Base-by-base conservation (phyloP, 2,329 filamentous ascomycete genomes). In the Diaporthe longicolla region DNA sequence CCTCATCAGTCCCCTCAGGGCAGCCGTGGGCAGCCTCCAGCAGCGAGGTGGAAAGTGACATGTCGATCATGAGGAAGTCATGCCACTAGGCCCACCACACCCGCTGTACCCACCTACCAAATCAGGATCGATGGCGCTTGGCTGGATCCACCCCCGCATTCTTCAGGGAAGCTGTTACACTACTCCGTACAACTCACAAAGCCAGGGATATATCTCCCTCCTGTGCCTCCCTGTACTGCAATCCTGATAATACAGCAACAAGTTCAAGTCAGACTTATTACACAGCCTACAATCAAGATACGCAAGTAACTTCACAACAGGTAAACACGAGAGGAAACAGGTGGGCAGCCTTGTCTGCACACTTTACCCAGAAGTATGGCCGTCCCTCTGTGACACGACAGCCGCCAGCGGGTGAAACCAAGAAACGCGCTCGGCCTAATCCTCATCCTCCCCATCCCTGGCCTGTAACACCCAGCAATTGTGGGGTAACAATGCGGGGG, bases 111-210 rank as follows among this genome's bases (percentile, higher is more conserved):
- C 61, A 69, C 57, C 58, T 69, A 50, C 70, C 32, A 52, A 59
- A 71, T 48, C 13, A 43, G 52, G 61, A 57, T 40, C 45, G 19
- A 19, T 29, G 6, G 37, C 17, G 4, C 50, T 68, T 59, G 48
- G 45, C 45, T 37, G 37, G 73, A 29, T n/a, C 73, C 73, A 68
- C 73, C 73, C 73, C 73, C 73, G 73, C 73, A 72, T 74, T 74
- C 40, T 72, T 40, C 32, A 48, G 32, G 21, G 63, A 54, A 29
- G 63, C 63, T 54, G 63, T 48, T 21, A 48, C 45, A 21, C 19
- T 40, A n/a, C n/a, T n/a, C n/a, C n/a, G n/a, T n/a, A 24, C 63
- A 26, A 40, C 48, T 52, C n/a, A 26, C 21, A 26, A 21, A 8
- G 45, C 19, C 19, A 48, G 45, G 19, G 45, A 43, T 43, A 19